Evolutionary conservation across 306 rosid species (phyloP).

Genomic region (Alnus rubra): DNA sequence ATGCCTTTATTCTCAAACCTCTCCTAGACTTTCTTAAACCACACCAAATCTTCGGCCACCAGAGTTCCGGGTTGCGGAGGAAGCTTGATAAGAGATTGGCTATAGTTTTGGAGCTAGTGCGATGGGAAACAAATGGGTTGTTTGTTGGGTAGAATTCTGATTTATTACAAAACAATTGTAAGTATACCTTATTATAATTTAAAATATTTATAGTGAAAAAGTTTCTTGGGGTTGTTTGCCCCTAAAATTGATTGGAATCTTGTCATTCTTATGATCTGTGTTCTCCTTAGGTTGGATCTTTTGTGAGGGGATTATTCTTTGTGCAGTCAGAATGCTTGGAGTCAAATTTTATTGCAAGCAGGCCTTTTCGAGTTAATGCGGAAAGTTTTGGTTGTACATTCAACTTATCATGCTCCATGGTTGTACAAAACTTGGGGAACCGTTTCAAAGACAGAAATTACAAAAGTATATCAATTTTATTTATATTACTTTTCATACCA

Average conservation of each 20-base stretch:
- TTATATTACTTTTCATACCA: neutral
- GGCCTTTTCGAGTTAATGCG: constrained; percentile 94
- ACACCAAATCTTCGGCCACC: no score
- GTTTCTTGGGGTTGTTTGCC: no score
- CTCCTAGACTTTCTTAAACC: no score
- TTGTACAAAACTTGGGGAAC: neutral
- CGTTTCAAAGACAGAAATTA: neutral
- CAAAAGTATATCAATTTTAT: neutral
- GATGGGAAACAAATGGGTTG: no score
- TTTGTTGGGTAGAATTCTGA: no score
- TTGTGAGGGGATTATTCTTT: constrained; percentile 87
- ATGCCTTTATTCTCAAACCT: no score
- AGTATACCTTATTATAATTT: no score
- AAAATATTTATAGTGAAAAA: no score
- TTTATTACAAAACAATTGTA: no score
- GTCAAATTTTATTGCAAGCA: constrained; percentile 85
- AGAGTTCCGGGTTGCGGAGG: no score
- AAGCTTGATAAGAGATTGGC: no score
- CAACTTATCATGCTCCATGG: neutral
- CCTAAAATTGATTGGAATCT: neutral
- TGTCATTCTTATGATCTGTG: constrained; percentile 12
- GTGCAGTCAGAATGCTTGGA: constrained; percentile 95
- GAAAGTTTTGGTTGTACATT: constrained; percentile 45
- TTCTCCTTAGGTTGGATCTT: constrained; percentile 72
- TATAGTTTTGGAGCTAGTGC: no score